phyloP scores from a whole-genome alignment of 2,329 filamentous ascomycete genomes.

The Colletotrichum scovillei region DNA sequence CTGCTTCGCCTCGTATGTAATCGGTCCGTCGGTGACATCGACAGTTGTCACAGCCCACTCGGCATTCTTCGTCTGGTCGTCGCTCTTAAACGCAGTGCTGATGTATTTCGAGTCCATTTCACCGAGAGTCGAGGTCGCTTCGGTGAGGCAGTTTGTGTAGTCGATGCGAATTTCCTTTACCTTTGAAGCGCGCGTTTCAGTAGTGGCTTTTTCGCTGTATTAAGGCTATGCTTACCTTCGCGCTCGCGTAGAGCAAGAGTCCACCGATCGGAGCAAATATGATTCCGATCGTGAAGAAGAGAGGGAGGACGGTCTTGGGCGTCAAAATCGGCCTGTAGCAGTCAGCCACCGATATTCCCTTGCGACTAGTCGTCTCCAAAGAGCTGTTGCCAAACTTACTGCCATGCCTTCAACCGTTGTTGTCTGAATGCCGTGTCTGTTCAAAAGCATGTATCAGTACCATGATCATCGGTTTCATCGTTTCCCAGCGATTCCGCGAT shows the following conservation, averaged over 20 bases:
- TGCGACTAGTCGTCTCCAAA: background rate
- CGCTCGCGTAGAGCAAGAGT: slow-evolving; percentile 85
- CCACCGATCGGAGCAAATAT: slow-evolving; percentile 96
- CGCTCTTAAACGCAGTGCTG: slow-evolving; percentile 77
- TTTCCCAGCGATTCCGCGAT: slow-evolving; percentile 23
- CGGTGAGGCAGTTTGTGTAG: slow-evolving; percentile 80
- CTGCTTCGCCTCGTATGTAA: slow-evolving; percentile 53
- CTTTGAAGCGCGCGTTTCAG: slow-evolving; percentile 53
- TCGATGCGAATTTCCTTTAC: slow-evolving; percentile 93
- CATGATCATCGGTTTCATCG: background rate
- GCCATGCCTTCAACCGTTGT: slow-evolving; percentile 98
- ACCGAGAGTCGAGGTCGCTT: slow-evolving; percentile 58
- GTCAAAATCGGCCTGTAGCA: slow-evolving; percentile 86
- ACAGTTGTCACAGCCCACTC: slow-evolving; percentile 56
- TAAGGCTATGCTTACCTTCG: slow-evolving; percentile 66
- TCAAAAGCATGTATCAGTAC: slow-evolving; percentile 19
- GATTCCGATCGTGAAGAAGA: slow-evolving; percentile 91
- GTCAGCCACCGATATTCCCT: slow-evolving; percentile 28
- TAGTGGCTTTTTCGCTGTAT: background rate
- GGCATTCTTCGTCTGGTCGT: slow-evolving; percentile 51
- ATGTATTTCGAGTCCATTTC: slow-evolving; percentile 69
- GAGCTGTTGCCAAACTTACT: slow-evolving; percentile 71
- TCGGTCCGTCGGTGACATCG: slow-evolving; percentile 52
- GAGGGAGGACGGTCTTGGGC: slow-evolving; percentile 89
- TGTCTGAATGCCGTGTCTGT: slow-evolving; percentile 96